A percentile compares a stretch with the other conserved stretches of the same genome.
Conservation (phyloP, 2,329 filamentous ascomycete species). For the Sporothrix schenckii region DNA sequence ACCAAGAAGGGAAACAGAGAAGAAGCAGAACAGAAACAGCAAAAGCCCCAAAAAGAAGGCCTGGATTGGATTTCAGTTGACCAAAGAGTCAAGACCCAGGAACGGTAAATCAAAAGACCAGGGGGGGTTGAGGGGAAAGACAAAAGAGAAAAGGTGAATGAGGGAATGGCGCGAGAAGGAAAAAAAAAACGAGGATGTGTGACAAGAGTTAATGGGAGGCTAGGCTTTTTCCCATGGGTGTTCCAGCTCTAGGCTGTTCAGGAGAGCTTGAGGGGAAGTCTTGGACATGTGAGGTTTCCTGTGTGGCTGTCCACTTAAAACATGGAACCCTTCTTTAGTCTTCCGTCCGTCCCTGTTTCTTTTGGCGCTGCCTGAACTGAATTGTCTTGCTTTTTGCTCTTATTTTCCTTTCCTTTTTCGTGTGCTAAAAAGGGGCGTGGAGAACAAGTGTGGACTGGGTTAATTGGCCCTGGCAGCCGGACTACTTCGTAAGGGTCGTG, state of each 20-base stretch:
- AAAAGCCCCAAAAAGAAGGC: neutral
- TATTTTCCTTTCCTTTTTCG: neutral
- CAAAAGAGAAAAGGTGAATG: conserved; percentile 1
- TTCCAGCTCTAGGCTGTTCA: conserved; percentile 9
- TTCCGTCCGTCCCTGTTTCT: neutral
- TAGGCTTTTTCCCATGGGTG: conserved; percentile 23
- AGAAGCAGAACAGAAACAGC: neutral
- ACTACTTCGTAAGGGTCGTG: conserved; percentile 25
- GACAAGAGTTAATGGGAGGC: conserved; percentile 18
- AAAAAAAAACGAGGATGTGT: conserved; percentile 7
- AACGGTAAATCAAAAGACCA: conserved; percentile 16
- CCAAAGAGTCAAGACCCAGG: conserved; percentile 6
- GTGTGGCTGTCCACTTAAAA: neutral
- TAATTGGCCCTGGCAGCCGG: conserved; percentile 15
- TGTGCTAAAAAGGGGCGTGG: neutral
- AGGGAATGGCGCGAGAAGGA: conserved; percentile 15
- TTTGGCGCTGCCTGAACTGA: neutral
- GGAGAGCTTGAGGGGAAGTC: neutral
- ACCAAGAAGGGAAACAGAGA: conserved; percentile 19
- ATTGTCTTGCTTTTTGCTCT: neutral
- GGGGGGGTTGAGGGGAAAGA: conserved; percentile 15
- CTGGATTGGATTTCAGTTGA: conserved; percentile 3
- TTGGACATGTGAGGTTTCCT: neutral
- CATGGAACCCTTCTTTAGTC: neutral
- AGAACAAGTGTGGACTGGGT: conserved; percentile 11